Conservation (phyloP, 441 rosid genomes). For the Erodium moschatum region DNA sequence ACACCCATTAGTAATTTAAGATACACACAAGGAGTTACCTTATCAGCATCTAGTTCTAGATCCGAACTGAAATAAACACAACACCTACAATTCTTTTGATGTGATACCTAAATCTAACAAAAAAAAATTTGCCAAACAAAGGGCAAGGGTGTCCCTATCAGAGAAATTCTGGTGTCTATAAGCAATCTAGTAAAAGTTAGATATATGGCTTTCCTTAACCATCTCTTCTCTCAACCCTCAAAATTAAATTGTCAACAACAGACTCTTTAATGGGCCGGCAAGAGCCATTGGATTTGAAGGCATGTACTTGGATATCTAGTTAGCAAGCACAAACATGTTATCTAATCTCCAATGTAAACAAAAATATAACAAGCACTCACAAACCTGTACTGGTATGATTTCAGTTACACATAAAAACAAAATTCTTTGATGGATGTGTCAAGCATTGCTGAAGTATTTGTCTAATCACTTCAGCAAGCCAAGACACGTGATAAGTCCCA, state of each 20-base stretch:
- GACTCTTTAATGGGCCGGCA: neutral
- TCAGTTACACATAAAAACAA: neutral
- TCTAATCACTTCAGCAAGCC: neutral
- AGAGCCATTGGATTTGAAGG: neutral
- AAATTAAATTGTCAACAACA: neutral
- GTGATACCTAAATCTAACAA: too few species aligned
- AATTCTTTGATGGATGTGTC: neutral
- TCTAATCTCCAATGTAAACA: neutral
- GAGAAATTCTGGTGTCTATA: too few species aligned
- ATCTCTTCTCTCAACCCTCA: too few species aligned
- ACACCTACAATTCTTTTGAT: too few species aligned
- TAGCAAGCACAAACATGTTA: constrained; percentile 3
- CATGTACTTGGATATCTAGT: neutral
- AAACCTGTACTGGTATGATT: neutral
- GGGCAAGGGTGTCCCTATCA: too few species aligned
- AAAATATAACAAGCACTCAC: neutral
- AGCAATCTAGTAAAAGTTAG: too few species aligned
- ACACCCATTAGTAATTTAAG: too few species aligned
- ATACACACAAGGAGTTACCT: too few species aligned
- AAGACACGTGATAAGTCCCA: neutral
- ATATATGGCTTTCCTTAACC: too few species aligned
- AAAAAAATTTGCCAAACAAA: too few species aligned
- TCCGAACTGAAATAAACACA: too few species aligned
- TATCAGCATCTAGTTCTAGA: too few species aligned
- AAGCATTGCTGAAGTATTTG: neutral